phyloP scores from a whole-genome alignment of 345 rosid genomes.

The Microcos paniculata region DNA sequence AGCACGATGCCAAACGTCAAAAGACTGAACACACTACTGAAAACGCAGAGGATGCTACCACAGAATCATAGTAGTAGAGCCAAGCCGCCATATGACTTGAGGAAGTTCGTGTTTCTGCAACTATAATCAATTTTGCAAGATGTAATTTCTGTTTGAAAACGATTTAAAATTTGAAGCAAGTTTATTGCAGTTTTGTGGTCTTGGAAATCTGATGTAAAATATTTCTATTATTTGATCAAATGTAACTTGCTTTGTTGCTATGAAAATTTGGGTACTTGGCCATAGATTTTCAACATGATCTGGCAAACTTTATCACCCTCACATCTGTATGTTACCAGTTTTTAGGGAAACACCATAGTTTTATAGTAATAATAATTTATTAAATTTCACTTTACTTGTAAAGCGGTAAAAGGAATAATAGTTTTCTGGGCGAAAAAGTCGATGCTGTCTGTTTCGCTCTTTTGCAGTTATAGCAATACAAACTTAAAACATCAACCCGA shows the following conservation, averaged over 20 bases:
- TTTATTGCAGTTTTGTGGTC: constrained; percentile 8
- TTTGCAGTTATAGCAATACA: too few species aligned
- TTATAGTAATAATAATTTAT: too few species aligned
- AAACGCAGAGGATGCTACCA: not conserved
- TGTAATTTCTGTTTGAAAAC: not conserved
- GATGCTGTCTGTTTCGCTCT: too few species aligned
- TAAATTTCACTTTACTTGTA: too few species aligned
- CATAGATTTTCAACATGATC: not conserved
- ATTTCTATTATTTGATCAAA: not conserved
- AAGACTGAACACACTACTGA: constrained; percentile 36
- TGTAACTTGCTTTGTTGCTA: not conserved
- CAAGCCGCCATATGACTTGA: not conserved
- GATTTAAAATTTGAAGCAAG: constrained; percentile 1
- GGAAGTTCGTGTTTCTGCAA: not conserved
- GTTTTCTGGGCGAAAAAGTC: too few species aligned
- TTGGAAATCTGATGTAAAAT: constrained; percentile 4
- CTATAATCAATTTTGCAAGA: constrained; percentile 2
- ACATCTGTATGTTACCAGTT: too few species aligned
- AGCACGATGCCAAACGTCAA: constrained; percentile 46
- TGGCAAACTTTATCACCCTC: not conserved
- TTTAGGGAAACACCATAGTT: too few species aligned
- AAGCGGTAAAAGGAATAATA: too few species aligned
- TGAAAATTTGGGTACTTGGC: not conserved
- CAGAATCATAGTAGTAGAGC: constrained; percentile 6
- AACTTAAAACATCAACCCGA: too few species aligned